Evolutionary conservation across 345 rosid species (phyloP), one percentile per base, ranked within the genome.

Genomic region (Carallia brachiata): DNA sequence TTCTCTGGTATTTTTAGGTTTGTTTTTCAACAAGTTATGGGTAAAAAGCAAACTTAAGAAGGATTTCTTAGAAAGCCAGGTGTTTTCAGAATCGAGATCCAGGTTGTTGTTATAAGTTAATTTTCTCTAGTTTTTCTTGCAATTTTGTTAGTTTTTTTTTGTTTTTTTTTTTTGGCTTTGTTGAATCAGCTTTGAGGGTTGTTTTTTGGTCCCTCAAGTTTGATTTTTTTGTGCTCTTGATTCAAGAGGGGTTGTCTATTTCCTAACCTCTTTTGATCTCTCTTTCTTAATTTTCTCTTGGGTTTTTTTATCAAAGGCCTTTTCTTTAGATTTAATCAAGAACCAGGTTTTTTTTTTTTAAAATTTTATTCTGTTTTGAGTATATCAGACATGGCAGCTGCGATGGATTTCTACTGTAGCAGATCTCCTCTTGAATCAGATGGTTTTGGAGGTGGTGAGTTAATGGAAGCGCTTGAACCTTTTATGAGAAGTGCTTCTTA

Each of bases 81-180:
- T 91, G 76, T 93, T 86, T 84, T 84, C 94, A 87, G 89, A 90
- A 90, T 79, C 79, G 84, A 82, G 93, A 93, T 90, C 86, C 79
- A 88, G 87, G 47, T 63, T 52, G 10, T 18, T 36, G 17, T 52
- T 1, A 2, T 9, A 7, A 8, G 1, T 6, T 36, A 23, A 0
- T 3, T 52, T 12, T 39, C 23, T 12, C 3, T n/a, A 19, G 10
- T 18, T 0, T 18, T 19, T 55, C 60, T 28, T 1, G 12, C 2
- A 5, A 56, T 56, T 27, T 9, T 44, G 17, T 56, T 23, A 0
- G 32, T 27, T 1, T 27, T 53, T 53, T 53, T 53, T n/a, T n/a
- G 32, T 34, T 13, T 50, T 40, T 34, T 72, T 59, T 59, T n/a
- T 71, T 55, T 61, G 31, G 63, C 37, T 62, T 66, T 65, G 76